These are phyloP conservation scores for Saccharum spontaneum DNA, from an alignment of 176 grass and related monocot genomes.

Conservation along the genomic window DNA sequence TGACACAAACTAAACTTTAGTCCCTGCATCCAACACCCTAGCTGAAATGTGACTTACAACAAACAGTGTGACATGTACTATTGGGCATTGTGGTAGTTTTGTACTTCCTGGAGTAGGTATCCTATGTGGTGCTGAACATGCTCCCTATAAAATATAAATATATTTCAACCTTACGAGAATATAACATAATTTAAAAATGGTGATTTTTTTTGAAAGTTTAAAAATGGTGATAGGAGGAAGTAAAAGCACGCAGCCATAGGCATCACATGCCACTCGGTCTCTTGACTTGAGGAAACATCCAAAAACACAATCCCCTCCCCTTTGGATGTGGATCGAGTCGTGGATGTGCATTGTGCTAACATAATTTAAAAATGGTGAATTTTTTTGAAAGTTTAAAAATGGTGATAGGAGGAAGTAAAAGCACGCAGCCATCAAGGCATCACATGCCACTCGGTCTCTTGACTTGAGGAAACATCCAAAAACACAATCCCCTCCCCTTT, in stretches of 20 bases:
- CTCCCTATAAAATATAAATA: not conserved
- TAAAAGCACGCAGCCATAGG: too few relatives aligned
- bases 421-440: not conserved
- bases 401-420: not conserved
- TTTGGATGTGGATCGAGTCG: too few relatives aligned
- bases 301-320: too few relatives aligned
- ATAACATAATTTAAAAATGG: not conserved
- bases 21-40: not conserved
- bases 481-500: not conserved
- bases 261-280: too few relatives aligned
- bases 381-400: too few relatives aligned
- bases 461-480: not conserved
- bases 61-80: not conserved
- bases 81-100: not conserved
- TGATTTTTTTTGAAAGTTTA: too few relatives aligned
- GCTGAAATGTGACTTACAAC: not conserved
- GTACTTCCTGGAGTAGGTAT: not conserved
- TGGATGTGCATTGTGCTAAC: too few relatives aligned
- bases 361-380: too few relatives aligned
- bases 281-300: too few relatives aligned
- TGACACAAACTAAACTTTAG: too few relatives aligned
- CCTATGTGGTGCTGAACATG: not conserved
- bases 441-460: not conserved
- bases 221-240: too few relatives aligned
- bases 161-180: not conserved